Conservation (phyloP, 768 basidiomycete genomes). For the Suillus decipiens region DNA sequence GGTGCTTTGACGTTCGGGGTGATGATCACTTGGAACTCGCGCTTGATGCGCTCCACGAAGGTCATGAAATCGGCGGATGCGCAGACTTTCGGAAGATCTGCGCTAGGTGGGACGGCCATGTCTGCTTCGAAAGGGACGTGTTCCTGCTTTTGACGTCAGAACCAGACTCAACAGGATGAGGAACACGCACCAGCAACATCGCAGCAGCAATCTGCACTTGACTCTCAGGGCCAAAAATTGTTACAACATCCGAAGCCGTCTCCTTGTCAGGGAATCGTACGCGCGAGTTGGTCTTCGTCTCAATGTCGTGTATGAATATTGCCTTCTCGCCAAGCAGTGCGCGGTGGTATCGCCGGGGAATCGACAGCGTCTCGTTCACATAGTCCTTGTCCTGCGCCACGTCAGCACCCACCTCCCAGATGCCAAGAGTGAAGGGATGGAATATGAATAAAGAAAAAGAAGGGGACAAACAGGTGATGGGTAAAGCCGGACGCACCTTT, state of each 20-base stretch:
- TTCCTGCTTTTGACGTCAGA: constrained; percentile 54
- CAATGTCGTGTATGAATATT: constrained; percentile 97
- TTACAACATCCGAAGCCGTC: constrained; percentile 90
- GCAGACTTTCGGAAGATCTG: constrained; percentile 76
- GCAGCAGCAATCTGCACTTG: constrained; percentile 96
- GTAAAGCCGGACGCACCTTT: constrained; percentile 57
- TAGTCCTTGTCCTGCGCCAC: constrained; percentile 88
- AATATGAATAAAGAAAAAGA: constrained; percentile 3
- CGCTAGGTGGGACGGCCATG: constrained; percentile 83
- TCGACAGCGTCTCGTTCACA: constrained; percentile 88
- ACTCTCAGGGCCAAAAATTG: constrained; percentile 95
- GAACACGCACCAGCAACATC: constrained; percentile 78
- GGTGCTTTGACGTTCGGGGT: constrained; percentile 70
- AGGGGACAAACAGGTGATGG: constrained; percentile 2
- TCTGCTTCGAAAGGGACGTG: constrained; percentile 97
- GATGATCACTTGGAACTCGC: constrained; percentile 91
- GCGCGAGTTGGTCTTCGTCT: constrained; percentile 91
- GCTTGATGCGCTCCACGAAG: constrained; percentile 90
- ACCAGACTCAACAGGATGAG: not conserved
- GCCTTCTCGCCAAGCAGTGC: constrained; percentile 94
- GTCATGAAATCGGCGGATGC: constrained; percentile 78
- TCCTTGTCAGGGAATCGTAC: constrained; percentile 94
- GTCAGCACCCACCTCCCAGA: not conserved
- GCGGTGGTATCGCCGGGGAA: constrained; percentile 94
- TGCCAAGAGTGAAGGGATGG: not conserved